These are phyloP conservation scores for Schizonepeta tenuifolia DNA, from an alignment of 257 asterid species.

Conservation along the genomic window DNA sequence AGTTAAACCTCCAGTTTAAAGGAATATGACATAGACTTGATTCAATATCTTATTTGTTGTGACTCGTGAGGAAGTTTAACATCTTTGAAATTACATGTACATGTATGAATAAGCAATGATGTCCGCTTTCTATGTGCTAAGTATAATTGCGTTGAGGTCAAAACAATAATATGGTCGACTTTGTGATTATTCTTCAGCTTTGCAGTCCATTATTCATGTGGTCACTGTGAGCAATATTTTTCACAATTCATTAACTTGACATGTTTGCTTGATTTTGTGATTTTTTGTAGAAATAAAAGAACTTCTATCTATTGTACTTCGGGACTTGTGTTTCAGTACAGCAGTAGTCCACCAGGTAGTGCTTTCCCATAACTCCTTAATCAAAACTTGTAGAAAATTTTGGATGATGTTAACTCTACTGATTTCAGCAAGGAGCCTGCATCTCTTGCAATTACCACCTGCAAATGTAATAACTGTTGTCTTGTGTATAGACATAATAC, in stretches of 20 bases:
- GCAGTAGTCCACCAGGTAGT: slow-evolving; percentile 96
- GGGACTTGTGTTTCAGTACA: slow-evolving; percentile 79
- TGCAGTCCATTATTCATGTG: slow-evolving; percentile 10
- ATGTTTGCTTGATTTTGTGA: slow-evolving; percentile 33
- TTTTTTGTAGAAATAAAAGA: slow-evolving; percentile 82
- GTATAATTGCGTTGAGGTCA: slow-evolving; percentile 1
- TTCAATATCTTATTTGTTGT: slow-evolving; percentile 1
- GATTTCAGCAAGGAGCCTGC: slow-evolving; percentile 12
- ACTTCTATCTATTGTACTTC: slow-evolving; percentile 73
- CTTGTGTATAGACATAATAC: slow-evolving; percentile 9
- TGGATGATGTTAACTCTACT: slow-evolving; percentile 2
- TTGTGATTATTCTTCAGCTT: slow-evolving; percentile 17
- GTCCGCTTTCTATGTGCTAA: background rate
- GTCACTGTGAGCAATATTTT: slow-evolving; percentile 28
- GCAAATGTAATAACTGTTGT: slow-evolving; percentile 28
- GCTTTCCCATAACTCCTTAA: slow-evolving; percentile 22
- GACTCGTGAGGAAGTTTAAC: background rate
- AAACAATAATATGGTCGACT: background rate
- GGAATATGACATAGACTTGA: background rate
- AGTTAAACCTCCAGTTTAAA: slow-evolving; percentile 6
- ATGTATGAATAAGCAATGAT: slow-evolving; percentile 2
- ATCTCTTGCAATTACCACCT: slow-evolving; percentile 10
- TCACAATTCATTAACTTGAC: slow-evolving; percentile 23
- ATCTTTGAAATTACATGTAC: slow-evolving; percentile 8
- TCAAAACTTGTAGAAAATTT: slow-evolving; percentile 23